Evolutionary conservation across 352 stramenopile species (phyloP).

Genomic region (Paralagenidium karlingii): DNA sequence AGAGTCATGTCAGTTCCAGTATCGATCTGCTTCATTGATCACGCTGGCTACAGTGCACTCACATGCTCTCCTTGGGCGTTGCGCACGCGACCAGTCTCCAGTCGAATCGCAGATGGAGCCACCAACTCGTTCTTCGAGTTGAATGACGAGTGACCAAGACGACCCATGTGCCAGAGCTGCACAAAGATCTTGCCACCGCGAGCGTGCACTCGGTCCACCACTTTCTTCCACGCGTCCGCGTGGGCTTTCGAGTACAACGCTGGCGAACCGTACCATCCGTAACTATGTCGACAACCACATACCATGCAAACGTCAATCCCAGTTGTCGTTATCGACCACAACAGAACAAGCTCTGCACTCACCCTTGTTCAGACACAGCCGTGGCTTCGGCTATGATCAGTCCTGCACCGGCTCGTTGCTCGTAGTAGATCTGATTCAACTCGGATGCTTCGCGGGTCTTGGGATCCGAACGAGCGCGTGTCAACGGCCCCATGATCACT

Average conservation of each 20-base stretch:
- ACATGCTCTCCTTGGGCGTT: slow-evolving; percentile 9
- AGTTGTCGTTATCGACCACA: no score
- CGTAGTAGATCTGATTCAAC: slow-evolving; percentile 22
- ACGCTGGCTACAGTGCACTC: slow-evolving; percentile 15
- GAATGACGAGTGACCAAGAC: slow-evolving; percentile 25
- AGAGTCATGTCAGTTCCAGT: slow-evolving; percentile 34
- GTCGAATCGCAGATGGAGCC: slow-evolving; percentile 6
- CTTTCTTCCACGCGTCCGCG: slow-evolving; percentile 19
- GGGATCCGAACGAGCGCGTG: slow-evolving; percentile 11
- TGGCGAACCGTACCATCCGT: slow-evolving; percentile 18
- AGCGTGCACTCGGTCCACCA: slow-evolving; percentile 50
- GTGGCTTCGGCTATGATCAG: slow-evolving; percentile 33
- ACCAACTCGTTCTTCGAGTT: slow-evolving; percentile 5
- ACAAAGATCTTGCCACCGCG: slow-evolving; percentile 48
- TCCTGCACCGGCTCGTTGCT: slow-evolving; percentile 15
- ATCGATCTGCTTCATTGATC: slow-evolving; percentile 20
- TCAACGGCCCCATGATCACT: slow-evolving; percentile 22
- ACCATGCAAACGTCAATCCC: no score
- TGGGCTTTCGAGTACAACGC: slow-evolving; percentile 27
- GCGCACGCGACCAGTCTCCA: slow-evolving; percentile 10
- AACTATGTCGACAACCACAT: no score
- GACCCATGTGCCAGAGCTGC: slow-evolving; percentile 74
- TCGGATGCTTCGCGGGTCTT: slow-evolving; percentile 8
- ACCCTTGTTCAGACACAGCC: slow-evolving; percentile 16
- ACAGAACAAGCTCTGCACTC: no score